These are phyloP conservation scores for Polygonum aviculare DNA, from an alignment of 148 eudicot genomes.

Conservation along the genomic window DNA sequence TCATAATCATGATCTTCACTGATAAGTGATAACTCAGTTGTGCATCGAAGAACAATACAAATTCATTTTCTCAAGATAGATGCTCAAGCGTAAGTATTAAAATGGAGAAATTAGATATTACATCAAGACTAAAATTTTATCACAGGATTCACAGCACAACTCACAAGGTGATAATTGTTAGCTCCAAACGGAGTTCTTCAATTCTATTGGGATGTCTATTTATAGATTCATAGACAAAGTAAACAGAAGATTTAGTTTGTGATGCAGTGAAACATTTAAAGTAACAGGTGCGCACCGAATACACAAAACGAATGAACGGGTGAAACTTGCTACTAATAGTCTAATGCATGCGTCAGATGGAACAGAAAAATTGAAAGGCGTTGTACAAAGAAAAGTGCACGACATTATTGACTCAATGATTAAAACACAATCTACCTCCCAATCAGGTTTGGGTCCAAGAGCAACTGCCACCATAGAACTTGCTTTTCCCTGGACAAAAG, in stretches of 20 bases:
- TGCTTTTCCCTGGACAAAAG: conserved; percentile 62
- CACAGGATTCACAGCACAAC: background rate
- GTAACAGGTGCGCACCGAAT: background rate
- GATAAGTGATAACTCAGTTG: too few species aligned
- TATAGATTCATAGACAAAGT: background rate
- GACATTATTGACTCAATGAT: background rate
- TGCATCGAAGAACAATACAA: too few species aligned
- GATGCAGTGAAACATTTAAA: background rate
- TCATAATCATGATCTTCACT: too few species aligned
- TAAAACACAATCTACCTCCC: conserved; percentile 58
- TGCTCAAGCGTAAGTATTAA: too few species aligned
- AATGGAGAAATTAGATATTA: background rate
- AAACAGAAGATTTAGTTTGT: background rate
- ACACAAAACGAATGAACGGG: background rate
- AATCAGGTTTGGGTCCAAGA: conserved; percentile 81
- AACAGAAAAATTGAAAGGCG: too few species aligned
- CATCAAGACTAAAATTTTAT: background rate
- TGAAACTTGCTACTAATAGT: background rate
- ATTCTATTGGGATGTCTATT: background rate
- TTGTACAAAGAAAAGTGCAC: background rate
- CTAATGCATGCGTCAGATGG: background rate
- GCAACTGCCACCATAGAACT: conserved; percentile 96
- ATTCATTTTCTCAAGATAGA: too few species aligned
- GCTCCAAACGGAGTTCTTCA: background rate
- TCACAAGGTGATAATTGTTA: background rate